A percentile compares a stretch with the other conserved stretches of the same genome.
Conservation (phyloP, 2,329 filamentous ascomycete genomes). For the Macrophomina phaseolina region DNA sequence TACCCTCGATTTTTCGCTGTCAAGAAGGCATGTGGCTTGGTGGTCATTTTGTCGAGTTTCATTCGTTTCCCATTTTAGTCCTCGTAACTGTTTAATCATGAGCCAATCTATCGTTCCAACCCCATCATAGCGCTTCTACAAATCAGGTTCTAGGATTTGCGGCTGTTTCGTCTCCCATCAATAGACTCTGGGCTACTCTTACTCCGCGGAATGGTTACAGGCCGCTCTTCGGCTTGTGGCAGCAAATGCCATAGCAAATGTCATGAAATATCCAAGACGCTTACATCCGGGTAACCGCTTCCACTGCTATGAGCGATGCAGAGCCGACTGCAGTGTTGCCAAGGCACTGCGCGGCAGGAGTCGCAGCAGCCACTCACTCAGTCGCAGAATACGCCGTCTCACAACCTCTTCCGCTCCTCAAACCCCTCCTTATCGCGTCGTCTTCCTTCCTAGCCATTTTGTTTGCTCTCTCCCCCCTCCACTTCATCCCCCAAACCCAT, state of each 20-base stretch:
- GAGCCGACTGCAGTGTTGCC: too few relatives aligned
- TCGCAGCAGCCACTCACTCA: too few relatives aligned
- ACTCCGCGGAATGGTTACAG: too few relatives aligned
- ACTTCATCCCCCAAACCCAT: constrained; percentile 5
- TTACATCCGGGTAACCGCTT: too few relatives aligned
- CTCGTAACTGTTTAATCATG: background rate
- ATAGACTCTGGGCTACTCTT: too few relatives aligned
- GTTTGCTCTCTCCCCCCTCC: background rate
- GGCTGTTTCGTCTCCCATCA: background rate
- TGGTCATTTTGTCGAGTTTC: constrained; percentile 5
- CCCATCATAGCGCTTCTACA: background rate
- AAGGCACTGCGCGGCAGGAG: too few relatives aligned
- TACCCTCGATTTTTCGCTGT: constrained; percentile 5
- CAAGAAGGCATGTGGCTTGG: background rate
- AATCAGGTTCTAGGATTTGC: background rate
- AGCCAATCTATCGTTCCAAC: background rate
- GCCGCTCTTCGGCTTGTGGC: too few relatives aligned
- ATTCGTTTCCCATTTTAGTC: background rate
- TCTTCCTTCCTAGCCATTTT: background rate
- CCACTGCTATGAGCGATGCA: too few relatives aligned
- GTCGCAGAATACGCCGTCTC: background rate
- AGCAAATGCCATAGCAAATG: too few relatives aligned
- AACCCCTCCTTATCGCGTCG: background rate
- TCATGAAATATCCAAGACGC: too few relatives aligned
- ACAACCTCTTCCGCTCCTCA: background rate